Base-by-base conservation (phyloP, 345 rosid genomes). In the Populus euphratica region DNA sequence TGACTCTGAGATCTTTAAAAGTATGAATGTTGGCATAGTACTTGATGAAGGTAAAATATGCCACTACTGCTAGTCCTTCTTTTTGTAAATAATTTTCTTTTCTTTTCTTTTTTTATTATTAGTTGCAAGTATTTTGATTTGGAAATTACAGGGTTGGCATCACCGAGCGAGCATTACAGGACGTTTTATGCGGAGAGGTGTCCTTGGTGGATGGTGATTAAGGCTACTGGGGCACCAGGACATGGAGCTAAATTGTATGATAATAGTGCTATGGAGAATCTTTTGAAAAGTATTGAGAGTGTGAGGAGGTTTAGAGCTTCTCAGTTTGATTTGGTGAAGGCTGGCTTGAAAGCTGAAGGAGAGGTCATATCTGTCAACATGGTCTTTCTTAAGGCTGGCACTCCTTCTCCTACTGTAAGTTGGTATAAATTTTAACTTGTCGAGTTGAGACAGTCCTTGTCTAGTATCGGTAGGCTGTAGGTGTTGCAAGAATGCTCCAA, bases 231-330 rank as follows among this genome's bases (percentile, higher is more conserved):
- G n/a, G 85, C 97, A 39, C 99, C 99, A 27, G 99, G 98, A 33
- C 97, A 96, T 69, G 98, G 99, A 56, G 97, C 98, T 0, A 96
- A 89, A 88, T 90, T 96, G 52, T 96, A 92, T 79, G 98, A 96
- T 72, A 90, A 93, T 73, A 86, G 91, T 50, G 99, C 98, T 5
- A 83, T 90, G 92, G 99, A 96, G 91, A 96, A 93, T 80, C 91
- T 93, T 69, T 77, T 91, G 39, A 92, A 88, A 81, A 96, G 94
- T 86, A 86, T 96, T 35, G 97, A 96, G 88, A 83, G 78, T 81
- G 83, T 93, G 39, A 88, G 94, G 80, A 91, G 90, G 88, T 96
- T 93, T 80, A 85, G 99, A 77, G 93, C 97, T 78, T 91, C 98
- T 0, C 97, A 93, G 84, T 93, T 96, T 74, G 98, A 96, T 81